Base-by-base conservation (phyloP, 2,329 filamentous ascomycete genomes). In the Fusarium irregulare region DNA sequence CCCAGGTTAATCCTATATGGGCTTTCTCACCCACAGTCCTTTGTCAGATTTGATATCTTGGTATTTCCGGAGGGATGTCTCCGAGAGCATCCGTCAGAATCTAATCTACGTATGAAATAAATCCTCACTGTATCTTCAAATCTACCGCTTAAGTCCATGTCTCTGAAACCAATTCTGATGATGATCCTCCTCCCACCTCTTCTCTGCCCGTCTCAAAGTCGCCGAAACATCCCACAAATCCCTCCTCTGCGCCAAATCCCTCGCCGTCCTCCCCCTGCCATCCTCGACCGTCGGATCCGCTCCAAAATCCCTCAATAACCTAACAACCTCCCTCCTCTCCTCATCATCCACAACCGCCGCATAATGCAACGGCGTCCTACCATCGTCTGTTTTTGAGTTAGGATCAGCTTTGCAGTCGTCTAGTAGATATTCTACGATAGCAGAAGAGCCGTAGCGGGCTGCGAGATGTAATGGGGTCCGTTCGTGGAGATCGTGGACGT, bases 391-490 rank as follows among this genome's bases (percentile, higher is more conserved):
- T 3, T 72, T 67, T 2, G 76, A 70, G 23, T 79, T 78, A 0
- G 73, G 69, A n/a, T 79, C 73, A 3, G 77, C 75, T 65, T 60
- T 3, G 66, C 77, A 37, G 13, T 78, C 75, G 13, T 79, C 76
- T 1, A 79, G 70, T 2, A 79, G 71, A 50, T 76, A 73, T 44
- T 79, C 76, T 9, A 79, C 78, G 2, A 76, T 76, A 2, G 75
- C 74, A 0, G 75, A 73, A 2, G 76, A 77, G 21, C 72, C 73
- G 18, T 73, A 76, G 2, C 76, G 76, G 1, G 77, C 73, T 2
- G 78, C 78, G 1, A 80, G 68, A 20, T 80, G 78, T 1, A 80
- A 64, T 0, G 78, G 72, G 3, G 76, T 79, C 9, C 76, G 77
- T 14, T 77, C 78, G 3, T 76, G 73, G 37, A 74, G 75, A 42